A percentile compares a stretch with the other conserved stretches of the same genome.
Conservation (phyloP, 169 alveolate species). For the Plasmodium relictum region DNA sequence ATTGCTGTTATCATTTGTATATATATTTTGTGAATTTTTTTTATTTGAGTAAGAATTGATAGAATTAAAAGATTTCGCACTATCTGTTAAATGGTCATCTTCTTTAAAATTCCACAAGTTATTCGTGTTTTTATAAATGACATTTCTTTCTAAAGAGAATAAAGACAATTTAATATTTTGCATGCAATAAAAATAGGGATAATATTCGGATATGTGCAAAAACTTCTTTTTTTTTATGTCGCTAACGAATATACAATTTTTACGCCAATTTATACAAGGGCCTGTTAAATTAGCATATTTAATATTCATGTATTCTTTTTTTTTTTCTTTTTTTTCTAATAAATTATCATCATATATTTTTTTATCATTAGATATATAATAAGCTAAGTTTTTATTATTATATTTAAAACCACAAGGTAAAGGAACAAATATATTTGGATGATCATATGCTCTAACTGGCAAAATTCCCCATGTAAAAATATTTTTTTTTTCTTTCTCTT, state of each 20-base stretch:
- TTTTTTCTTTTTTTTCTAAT: constrained; percentile 79
- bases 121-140: constrained; percentile 32
- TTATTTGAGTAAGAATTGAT: background rate
- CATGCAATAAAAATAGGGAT: constrained; percentile 58
- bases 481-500: constrained; percentile 75
- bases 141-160: constrained; percentile 62
- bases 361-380: constrained; percentile 78
- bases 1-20: background rate
- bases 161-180: constrained; percentile 32
- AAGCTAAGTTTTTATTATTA: constrained; percentile 87
- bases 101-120: background rate
- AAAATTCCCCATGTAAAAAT: constrained; percentile 92
- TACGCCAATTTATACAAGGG: constrained; percentile 83
- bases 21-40: background rate
- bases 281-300: constrained; percentile 83
- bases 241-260: constrained; percentile 76
- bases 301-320: constrained; percentile 84
- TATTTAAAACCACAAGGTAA: constrained; percentile 92
- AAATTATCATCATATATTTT: constrained; percentile 26
- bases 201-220: constrained; percentile 13
- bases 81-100: background rate
- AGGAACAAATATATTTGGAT: constrained; percentile 89
- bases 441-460: constrained; percentile 92
- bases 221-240: constrained; percentile 25
- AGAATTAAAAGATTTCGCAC: background rate